Conservation (phyloP, 139 green algal species). For the Asterochloris erici region DNA sequence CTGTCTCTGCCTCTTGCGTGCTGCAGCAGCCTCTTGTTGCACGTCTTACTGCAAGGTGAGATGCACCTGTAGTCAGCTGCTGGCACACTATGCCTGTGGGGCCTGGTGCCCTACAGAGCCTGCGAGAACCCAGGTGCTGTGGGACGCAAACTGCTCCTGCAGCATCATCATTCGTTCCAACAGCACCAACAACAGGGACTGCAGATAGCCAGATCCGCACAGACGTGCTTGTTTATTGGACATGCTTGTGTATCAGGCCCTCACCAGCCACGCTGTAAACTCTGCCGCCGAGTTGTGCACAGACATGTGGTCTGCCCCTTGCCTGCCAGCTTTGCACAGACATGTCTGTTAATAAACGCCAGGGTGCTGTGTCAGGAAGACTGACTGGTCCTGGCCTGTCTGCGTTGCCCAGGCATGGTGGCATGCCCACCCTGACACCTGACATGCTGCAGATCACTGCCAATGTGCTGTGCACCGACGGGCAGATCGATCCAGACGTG, state of each 20-base stretch:
- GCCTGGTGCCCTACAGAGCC: not conserved
- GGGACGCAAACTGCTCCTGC: not conserved
- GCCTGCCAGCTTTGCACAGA: not conserved
- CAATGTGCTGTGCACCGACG: slow-evolving; percentile 53
- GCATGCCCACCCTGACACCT: not conserved
- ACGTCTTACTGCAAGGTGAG: not conserved
- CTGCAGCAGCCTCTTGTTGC: not conserved
- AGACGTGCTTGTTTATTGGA: not conserved
- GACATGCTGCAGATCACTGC: slow-evolving; percentile 35
- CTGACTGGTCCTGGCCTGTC: not conserved
- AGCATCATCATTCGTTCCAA: not conserved
- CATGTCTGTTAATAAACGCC: not conserved
- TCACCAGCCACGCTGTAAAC: not conserved
- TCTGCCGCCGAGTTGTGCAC: not conserved
- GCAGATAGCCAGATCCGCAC: not conserved
- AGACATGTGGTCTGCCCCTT: not conserved
- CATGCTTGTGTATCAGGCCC: not conserved
- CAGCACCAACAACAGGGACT: not conserved
- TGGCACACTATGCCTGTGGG: not conserved
- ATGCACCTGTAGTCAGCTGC: not conserved
- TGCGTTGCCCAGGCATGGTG: too few species aligned
- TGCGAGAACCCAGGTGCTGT: not conserved
- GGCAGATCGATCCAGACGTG: slow-evolving; percentile 47
- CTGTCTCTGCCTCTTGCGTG: too few species aligned
- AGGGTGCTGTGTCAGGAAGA: not conserved